phyloP scores from a whole-genome alignment of 2,329 filamentous ascomycete species.

The Trichoderma sp. region DNA sequence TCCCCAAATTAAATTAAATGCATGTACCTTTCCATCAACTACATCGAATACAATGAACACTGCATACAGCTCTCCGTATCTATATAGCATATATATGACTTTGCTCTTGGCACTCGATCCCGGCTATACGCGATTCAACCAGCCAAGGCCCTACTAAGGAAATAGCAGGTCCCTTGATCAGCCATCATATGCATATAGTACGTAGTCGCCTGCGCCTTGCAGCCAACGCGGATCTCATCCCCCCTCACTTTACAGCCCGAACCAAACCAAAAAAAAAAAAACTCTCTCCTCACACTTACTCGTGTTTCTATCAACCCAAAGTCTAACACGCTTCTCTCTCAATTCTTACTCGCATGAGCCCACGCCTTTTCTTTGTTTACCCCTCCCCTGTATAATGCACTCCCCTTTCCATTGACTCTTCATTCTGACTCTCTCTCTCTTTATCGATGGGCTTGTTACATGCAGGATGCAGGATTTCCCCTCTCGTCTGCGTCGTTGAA shows the following conservation, averaged over 20 bases:
- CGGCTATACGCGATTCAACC: neutral
- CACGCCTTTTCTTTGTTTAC: neutral
- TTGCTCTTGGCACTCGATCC: neutral
- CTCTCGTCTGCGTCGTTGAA: neutral
- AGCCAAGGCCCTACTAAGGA: neutral
- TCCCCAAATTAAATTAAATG: neutral
- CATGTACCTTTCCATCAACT: neutral
- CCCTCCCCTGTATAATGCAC: neutral
- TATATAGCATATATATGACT: neutral
- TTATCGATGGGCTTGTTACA: neutral
- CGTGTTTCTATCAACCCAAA: neutral
- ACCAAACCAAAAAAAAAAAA: too few species aligned
- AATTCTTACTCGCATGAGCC: conserved; percentile 26
- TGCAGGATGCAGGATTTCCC: neutral
- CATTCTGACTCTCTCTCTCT: neutral
- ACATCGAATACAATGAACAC: neutral
- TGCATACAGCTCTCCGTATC: neutral
- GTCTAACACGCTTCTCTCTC: conserved; percentile 8
- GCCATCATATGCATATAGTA: neutral
- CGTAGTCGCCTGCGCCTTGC: neutral
- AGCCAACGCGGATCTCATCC: neutral
- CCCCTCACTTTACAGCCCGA: neutral
- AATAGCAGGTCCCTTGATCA: neutral
- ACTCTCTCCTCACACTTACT: neutral
- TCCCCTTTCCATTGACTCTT: neutral